Conservation (phyloP, 2,329 filamentous ascomycete genomes). For the Alternaria solani region DNA sequence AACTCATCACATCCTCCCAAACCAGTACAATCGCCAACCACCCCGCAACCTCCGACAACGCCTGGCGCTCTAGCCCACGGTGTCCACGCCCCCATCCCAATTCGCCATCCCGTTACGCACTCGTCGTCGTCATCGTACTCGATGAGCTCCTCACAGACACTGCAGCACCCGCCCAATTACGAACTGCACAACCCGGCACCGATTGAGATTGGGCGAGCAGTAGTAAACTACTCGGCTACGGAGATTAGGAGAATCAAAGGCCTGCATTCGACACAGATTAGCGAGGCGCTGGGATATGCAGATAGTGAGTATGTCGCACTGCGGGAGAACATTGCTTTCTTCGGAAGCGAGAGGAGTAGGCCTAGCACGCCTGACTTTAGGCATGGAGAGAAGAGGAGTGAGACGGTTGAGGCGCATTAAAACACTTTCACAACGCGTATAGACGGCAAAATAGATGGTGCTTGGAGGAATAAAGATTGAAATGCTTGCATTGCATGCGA, state of each 20-base stretch:
- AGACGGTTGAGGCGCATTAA: slow-evolving; percentile 15
- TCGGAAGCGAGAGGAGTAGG: slow-evolving; percentile 53
- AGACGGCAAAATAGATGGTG: neutral
- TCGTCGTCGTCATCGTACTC: slow-evolving; percentile 18
- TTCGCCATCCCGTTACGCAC: slow-evolving; percentile 25
- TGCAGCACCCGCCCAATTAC: slow-evolving; percentile 29
- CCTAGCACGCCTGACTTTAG: slow-evolving; percentile 48
- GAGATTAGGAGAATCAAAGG: slow-evolving; percentile 89
- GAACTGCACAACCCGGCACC: slow-evolving; percentile 50
- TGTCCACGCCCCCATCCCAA: slow-evolving; percentile 29
- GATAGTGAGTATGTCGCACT: slow-evolving; percentile 94
- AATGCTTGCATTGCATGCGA: slow-evolving; percentile 2
- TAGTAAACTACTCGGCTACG: slow-evolving; percentile 90
- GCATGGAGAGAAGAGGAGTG: slow-evolving; percentile 9
- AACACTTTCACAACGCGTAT: neutral
- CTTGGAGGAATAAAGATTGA: neutral
- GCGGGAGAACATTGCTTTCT: slow-evolving; percentile 85
- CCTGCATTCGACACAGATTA: slow-evolving; percentile 81
- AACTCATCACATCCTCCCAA: slow-evolving; percentile 6
- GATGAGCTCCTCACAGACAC: slow-evolving; percentile 19
- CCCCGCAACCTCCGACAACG: slow-evolving; percentile 13
- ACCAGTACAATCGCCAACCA: neutral
- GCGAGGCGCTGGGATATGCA: slow-evolving; percentile 82
- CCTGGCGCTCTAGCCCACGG: slow-evolving; percentile 26
- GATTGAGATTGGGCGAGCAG: slow-evolving; percentile 81